Conservation (phyloP, 345 rosid genomes). For the Hibiscus trionum region DNA sequence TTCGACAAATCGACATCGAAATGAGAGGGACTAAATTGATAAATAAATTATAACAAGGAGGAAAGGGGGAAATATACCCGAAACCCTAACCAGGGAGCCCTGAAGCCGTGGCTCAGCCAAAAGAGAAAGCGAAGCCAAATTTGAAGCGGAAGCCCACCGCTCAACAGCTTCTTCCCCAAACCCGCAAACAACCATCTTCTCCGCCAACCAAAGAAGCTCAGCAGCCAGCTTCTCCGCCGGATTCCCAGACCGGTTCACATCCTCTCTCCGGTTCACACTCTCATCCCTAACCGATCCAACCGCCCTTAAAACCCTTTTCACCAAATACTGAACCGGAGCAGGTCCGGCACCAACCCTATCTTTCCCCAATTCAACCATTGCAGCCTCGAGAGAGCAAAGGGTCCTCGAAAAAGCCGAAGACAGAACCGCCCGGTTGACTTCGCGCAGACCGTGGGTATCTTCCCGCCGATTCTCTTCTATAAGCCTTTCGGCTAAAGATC, state of each 20-base stretch:
- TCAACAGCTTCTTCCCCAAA: conserved; percentile 65
- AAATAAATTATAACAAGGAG: neutral
- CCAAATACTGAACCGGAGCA: conserved; percentile 20
- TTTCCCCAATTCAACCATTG: conserved; percentile 31
- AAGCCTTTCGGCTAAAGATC: conserved; percentile 66
- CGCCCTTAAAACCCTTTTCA: conserved; percentile 40
- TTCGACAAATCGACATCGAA: neutral
- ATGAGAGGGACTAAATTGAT: neutral
- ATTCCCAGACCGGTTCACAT: conserved; percentile 23
- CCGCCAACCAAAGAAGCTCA: conserved; percentile 76
- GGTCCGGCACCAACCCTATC: conserved; percentile 9
- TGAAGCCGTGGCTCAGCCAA: conserved; percentile 72
- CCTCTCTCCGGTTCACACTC: conserved; percentile 30
- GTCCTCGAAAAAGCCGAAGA: conserved; percentile 63
- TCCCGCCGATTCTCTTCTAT: conserved; percentile 62
- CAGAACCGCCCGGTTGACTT: conserved; percentile 51
- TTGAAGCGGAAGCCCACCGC: conserved; percentile 79
- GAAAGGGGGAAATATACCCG: conserved; percentile 36
- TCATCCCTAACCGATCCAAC: conserved; percentile 38
- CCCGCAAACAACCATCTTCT: conserved; percentile 62
- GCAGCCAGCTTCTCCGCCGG: conserved; percentile 74
- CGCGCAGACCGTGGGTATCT: conserved; percentile 32
- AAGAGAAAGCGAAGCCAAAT: conserved; percentile 58
- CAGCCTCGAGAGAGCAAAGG: conserved; percentile 44
- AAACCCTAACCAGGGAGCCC: conserved; percentile 53